phyloP scores from a whole-genome alignment of 495 filamentous ascomycete species.

The Daldinia childiae region DNA sequence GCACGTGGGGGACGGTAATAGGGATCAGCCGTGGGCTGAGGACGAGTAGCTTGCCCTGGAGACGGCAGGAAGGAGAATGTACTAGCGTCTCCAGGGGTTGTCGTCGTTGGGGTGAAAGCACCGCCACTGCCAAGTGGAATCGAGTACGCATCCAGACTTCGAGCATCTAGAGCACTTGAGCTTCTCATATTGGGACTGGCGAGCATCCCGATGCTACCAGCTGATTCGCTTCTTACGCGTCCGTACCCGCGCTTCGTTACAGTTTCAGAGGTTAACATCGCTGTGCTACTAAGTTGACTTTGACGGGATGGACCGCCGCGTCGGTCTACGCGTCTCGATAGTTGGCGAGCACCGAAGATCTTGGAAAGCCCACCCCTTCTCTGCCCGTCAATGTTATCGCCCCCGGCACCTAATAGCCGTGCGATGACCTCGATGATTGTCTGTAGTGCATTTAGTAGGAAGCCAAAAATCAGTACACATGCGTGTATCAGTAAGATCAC shows the following conservation, averaged over 20 bases:
- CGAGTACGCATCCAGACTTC: constrained; percentile 54
- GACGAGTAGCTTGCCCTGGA: constrained; percentile 56
- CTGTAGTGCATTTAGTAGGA: constrained; percentile 91
- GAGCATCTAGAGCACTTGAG: constrained; percentile 55
- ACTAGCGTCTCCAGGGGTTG: constrained; percentile 72
- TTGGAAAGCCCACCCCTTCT: constrained; percentile 88
- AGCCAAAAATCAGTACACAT: constrained; percentile 88
- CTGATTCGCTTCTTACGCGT: constrained; percentile 81
- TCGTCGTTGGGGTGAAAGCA: constrained; percentile 74
- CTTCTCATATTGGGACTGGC: constrained; percentile 57
- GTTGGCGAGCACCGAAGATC: constrained; percentile 91
- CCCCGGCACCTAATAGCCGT: constrained; percentile 80
- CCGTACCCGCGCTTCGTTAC: constrained; percentile 75
- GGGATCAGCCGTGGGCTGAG: constrained; percentile 64
- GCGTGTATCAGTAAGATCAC: constrained; percentile 87
- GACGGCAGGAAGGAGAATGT: constrained; percentile 75
- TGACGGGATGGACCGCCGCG: constrained; percentile 69
- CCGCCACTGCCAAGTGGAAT: constrained; percentile 54
- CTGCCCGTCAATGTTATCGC: constrained; percentile 72
- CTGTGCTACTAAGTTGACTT: constrained; percentile 81
- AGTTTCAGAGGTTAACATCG: constrained; percentile 74
- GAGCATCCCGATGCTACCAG: constrained; percentile 77
- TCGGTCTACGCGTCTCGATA: constrained; percentile 77
- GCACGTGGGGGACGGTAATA: constrained; percentile 87
- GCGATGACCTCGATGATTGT: constrained; percentile 88